phyloP scores from a whole-genome alignment of 345 rosid species.

The Bruguiera gymnorhiza region DNA sequence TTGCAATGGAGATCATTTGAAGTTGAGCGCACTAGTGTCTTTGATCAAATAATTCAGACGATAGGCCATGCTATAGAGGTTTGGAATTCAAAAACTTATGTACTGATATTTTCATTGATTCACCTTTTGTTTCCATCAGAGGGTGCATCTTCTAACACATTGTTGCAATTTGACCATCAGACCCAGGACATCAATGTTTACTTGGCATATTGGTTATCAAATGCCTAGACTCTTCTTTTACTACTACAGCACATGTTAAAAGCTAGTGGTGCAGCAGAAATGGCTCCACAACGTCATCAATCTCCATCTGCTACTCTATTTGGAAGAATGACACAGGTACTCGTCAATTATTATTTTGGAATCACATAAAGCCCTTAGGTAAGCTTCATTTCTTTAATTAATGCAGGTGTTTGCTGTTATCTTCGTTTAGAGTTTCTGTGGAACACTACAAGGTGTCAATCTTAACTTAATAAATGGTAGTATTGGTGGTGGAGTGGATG shows the following conservation, averaged over 20 bases:
- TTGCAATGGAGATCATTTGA: conserved; percentile 97
- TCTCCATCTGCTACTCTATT: conserved; percentile 89
- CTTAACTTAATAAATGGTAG: conserved; percentile 64
- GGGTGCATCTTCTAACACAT: conserved; percentile 17
- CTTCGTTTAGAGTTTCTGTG: conserved; percentile 76
- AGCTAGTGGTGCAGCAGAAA: conserved; percentile 95
- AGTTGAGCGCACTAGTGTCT: conserved; percentile 87
- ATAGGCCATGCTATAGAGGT: conserved; percentile 94
- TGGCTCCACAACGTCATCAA: conserved; percentile 92
- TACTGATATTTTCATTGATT: not conserved
- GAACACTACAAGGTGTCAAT: conserved; percentile 80
- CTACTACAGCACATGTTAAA: conserved; percentile 84
- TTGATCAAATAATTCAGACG: conserved; percentile 88
- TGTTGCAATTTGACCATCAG: conserved; percentile 37
- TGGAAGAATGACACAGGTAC: conserved; percentile 90
- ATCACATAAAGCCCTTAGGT: conserved; percentile 1
- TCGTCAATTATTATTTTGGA: not conserved
- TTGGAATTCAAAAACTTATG: conserved; percentile 17
- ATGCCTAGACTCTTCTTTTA: conserved; percentile 84
- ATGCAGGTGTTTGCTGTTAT: conserved; percentile 11
- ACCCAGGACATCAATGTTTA: conserved; percentile 78
- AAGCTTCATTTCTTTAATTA: conserved; percentile 14
- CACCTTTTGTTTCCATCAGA: not conserved
- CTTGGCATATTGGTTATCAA: conserved; percentile 92
- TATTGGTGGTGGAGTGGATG: conserved; percentile 54